Evolutionary conservation across 495 filamentous ascomycete species (phyloP), one percentile per base, ranked within the genome.

Genomic region (Podospora comata): DNA sequence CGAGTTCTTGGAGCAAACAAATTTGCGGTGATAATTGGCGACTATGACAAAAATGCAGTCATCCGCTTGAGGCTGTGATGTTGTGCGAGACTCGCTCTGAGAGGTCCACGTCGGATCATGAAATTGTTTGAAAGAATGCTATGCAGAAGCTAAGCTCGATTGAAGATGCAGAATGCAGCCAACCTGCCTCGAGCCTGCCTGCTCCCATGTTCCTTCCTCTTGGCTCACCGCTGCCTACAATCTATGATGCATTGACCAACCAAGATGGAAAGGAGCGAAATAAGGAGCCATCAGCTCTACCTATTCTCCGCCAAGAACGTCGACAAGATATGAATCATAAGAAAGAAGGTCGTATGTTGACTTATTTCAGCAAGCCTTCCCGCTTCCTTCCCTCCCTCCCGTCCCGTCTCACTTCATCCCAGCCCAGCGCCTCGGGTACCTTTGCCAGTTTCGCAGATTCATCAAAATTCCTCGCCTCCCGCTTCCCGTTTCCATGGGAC

Each of bases 351-450:
- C 34, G 3, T 39, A 11, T 39, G 6, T 18, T 48, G 9, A 48
- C 39, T 39, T 48, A 48, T 48, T 13, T 48, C 39, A 48, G 39
- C 39, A 48, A 48, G 39, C 39, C 39, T 11, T 48, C 39, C 39
- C 39, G 39, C 39, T 48, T 48, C 5, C 39, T 48, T 48, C 39
- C 39, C 39, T 48, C 39, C 39, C 55, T 58, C 23, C 55, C 55
- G 6, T 48, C 39, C 55, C 55, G 55, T 23, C 55, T 58, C 23
- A 58, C 55, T 0, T 26, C n/a, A 20, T 19, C n/a, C 13, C 55
- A 20, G 55, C n/a, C 55, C 55, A 20, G 55, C 5, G n/a, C 55
- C 23, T 58, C 55, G 55, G 55, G 55, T 58, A 58, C 55, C 19
- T 58, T 58, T 58, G 55, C 55, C 55, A 13, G 39, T 48, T 48